Conservation (phyloP, 2,329 filamentous ascomycete species). For the Cladobotryum protrusum region DNA sequence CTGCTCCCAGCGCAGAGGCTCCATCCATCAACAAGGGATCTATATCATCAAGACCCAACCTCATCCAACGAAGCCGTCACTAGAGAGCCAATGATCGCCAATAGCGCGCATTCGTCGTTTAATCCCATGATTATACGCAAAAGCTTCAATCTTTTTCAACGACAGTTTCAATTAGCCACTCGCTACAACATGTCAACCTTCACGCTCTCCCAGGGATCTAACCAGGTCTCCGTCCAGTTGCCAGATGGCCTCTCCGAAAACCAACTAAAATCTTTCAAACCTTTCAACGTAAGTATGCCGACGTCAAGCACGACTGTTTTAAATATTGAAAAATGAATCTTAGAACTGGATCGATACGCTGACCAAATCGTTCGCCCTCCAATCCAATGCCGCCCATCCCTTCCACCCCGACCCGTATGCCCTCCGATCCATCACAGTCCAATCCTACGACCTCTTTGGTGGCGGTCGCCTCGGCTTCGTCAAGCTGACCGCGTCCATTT, state of each 20-base stretch:
- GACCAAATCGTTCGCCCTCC: slow-evolving; percentile 39
- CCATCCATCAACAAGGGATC: no score
- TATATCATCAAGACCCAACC: no score
- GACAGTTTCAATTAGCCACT: background rate
- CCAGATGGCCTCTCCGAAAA: slow-evolving; percentile 35
- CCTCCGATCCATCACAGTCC: slow-evolving; percentile 45
- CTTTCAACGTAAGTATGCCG: slow-evolving; percentile 36
- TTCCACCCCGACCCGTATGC: slow-evolving; percentile 50
- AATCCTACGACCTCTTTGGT: slow-evolving; percentile 49
- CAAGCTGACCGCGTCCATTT: slow-evolving; percentile 45
- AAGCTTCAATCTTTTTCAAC: no score
- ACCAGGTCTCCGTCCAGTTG: slow-evolving; percentile 34
- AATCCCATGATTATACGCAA: no score
- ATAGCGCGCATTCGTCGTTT: no score
- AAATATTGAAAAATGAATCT: no score
- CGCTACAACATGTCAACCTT: slow-evolving; percentile 9
- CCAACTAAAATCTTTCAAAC: slow-evolving; percentile 38
- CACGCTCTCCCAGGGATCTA: background rate
- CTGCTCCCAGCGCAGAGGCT: no score
- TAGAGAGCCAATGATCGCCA: no score
- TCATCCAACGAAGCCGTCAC: no score
- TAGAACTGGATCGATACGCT: slow-evolving; percentile 47
- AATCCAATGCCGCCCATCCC: slow-evolving; percentile 38
- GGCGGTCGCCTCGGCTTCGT: slow-evolving; percentile 46
- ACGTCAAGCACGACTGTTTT: no score